Evolutionary conservation across 208 protist species (phyloP).

Genomic region (Strigomonas culicis): DNA sequence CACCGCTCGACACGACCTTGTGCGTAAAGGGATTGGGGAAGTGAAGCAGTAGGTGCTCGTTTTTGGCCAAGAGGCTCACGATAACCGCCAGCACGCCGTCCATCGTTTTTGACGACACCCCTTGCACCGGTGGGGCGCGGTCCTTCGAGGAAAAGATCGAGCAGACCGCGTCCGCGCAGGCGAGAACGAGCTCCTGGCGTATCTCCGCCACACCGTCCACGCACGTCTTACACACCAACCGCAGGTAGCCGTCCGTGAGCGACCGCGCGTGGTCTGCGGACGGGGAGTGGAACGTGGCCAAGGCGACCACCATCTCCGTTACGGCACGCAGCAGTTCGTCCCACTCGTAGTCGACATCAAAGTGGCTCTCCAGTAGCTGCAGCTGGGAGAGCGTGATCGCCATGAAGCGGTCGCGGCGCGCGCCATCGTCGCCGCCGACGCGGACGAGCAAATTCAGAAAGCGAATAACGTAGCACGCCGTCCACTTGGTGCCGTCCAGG

Average conservation of each 20-base stretch:
- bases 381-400: constrained; percentile 10
- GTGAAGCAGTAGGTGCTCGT: neutral
- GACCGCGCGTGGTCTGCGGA: neutral
- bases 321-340: constrained; percentile 66
- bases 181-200: constrained; percentile 20
- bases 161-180: constrained; percentile 1
- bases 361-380: constrained; percentile 14
- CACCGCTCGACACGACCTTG: neutral
- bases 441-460: constrained; percentile 17
- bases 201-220: constrained; percentile 5
- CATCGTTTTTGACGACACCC: too few species aligned
- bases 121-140: neutral
- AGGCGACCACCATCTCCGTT: constrained; percentile 57
- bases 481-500: constrained; percentile 61
- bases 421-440: too few species aligned
- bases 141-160: constrained; percentile 9
- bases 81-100: too few species aligned
- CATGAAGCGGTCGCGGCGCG: neutral
- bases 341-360: constrained; percentile 79
- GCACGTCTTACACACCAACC: neutral
- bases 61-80: neutral
- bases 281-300: constrained; percentile 28
- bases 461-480: constrained; percentile 58
- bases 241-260: neutral
- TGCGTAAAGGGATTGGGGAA: constrained; percentile 1